phyloP scores from a whole-genome alignment of 768 basidiomycete species.

The Hericium coralloides region DNA sequence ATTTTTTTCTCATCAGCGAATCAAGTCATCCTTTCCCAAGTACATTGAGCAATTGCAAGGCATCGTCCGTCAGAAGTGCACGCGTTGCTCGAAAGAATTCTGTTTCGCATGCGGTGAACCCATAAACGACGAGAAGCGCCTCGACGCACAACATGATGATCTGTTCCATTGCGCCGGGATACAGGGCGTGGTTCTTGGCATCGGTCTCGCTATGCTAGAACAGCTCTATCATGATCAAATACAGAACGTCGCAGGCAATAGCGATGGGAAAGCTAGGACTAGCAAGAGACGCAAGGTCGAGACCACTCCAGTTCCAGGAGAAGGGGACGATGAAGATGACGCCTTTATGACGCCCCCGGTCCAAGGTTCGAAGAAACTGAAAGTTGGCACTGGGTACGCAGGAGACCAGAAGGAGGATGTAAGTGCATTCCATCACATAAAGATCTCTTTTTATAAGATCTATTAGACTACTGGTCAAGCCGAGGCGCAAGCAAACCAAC shows the following conservation, averaged over 20 bases:
- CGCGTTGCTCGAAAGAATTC: slow-evolving; percentile 22
- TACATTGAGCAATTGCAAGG: slow-evolving; percentile 59
- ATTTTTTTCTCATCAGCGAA: not conserved
- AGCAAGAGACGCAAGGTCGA: slow-evolving; percentile 33
- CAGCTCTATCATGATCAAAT: slow-evolving; percentile 53
- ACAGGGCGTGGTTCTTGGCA: slow-evolving; percentile 85
- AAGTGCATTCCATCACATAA: slow-evolving; percentile 23
- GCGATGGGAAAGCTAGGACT: slow-evolving; percentile 15
- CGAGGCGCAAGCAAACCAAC: slow-evolving; percentile 69
- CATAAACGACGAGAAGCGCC: slow-evolving; percentile 14
- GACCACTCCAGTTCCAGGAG: slow-evolving; percentile 6
- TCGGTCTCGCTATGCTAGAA: slow-evolving; percentile 84
- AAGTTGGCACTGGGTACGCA: slow-evolving; percentile 82
- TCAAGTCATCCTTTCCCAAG: slow-evolving; percentile 59
- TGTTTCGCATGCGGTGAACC: slow-evolving; percentile 44
- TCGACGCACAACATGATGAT: slow-evolving; percentile 34
- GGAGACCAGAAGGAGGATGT: slow-evolving; percentile 82
- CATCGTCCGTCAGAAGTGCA: slow-evolving; percentile 52
- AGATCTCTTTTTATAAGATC: not conserved
- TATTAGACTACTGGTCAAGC: slow-evolving; percentile 68
- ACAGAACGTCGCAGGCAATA: slow-evolving; percentile 24
- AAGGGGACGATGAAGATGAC: slow-evolving; percentile 42
- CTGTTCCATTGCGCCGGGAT: slow-evolving; percentile 87
- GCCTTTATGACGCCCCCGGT: slow-evolving; percentile 32
- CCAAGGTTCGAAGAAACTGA: slow-evolving; percentile 49